Conservation (phyloP, 1,284 basidiomycete genomes). For the Moesziomyces antarcticus region DNA sequence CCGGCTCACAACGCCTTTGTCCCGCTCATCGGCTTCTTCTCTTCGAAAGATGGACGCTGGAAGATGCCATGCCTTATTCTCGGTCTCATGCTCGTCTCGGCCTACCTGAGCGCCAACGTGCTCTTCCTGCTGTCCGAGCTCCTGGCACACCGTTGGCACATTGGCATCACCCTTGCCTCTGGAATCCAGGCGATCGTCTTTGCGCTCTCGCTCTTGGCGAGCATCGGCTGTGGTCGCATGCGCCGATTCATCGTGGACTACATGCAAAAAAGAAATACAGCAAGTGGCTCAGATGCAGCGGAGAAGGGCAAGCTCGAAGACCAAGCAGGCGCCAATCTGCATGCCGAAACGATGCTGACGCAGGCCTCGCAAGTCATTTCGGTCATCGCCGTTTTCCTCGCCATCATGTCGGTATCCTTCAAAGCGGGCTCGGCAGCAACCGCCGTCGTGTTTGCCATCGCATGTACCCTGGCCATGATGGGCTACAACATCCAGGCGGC, state of each 20-base stretch:
- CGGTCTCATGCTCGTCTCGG: slow-evolving; percentile 15
- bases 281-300: neutral
- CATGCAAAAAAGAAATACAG: neutral
- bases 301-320: neutral
- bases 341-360: slow-evolving; percentile 7
- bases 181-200: slow-evolving; percentile 18
- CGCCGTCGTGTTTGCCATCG: slow-evolving; percentile 8
- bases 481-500: slow-evolving; percentile 19
- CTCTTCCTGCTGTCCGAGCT: slow-evolving; percentile 15
- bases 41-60: slow-evolving; percentile 5
- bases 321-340: slow-evolving; percentile 1
- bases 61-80: slow-evolving; percentile 9
- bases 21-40: slow-evolving; percentile 5
- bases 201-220: slow-evolving; percentile 8
- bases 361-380: slow-evolving; percentile 12
- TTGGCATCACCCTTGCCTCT: slow-evolving; percentile 13
- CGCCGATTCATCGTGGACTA: slow-evolving; percentile 1
- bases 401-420: slow-evolving; percentile 8
- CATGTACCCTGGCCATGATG: slow-evolving; percentile 8
- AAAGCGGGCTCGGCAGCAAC: slow-evolving; percentile 1
- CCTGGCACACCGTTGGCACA: slow-evolving; percentile 11
- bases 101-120: slow-evolving; percentile 12
- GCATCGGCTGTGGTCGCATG: slow-evolving; percentile 8
- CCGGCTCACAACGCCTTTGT: slow-evolving; percentile 17
- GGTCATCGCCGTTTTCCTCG: slow-evolving; percentile 1